phyloP scores from a whole-genome alignment of 1,139 yeast genomes.

The Geotrichum citri-aurantii region DNA sequence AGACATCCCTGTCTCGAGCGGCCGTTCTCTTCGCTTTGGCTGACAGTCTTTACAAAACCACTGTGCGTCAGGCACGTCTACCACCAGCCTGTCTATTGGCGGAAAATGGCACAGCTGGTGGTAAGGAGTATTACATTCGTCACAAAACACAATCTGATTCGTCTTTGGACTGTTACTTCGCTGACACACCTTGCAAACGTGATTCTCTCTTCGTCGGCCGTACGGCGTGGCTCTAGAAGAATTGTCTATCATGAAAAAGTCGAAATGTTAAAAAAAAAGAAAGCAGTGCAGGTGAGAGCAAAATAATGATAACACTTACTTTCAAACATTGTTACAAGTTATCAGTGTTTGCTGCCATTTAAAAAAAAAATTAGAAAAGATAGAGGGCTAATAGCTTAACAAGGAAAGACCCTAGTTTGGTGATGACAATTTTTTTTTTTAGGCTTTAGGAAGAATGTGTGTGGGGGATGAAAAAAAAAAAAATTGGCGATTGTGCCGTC shows the following conservation, averaged over 20 bases:
- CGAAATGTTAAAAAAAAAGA: not conserved
- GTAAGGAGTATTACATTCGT: constrained; percentile 40
- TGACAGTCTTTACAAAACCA: constrained; percentile 42
- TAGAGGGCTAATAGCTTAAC: not conserved
- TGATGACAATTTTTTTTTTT: not conserved
- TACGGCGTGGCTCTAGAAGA: constrained; percentile 16
- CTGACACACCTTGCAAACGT: constrained; percentile 40
- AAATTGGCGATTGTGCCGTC: not conserved
- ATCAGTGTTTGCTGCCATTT: not conserved
- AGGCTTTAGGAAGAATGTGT: not conserved
- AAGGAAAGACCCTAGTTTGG: not conserved
- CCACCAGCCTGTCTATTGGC: constrained; percentile 39
- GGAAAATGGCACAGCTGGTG: constrained; percentile 43
- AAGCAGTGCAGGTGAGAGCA: not conserved
- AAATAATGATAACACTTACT: not conserved
- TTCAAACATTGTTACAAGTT: not conserved
- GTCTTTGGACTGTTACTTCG: constrained; percentile 39
- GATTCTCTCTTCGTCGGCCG: constrained; percentile 28
- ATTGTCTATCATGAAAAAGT: constrained; percentile 15
- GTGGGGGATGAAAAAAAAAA: not conserved
- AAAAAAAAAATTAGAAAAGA: no score
- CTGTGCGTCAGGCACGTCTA: constrained; percentile 42
- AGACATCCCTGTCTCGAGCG: constrained; percentile 39
- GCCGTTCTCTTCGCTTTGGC: constrained; percentile 35
- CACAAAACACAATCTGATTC: constrained; percentile 42